phyloP scores from a whole-genome alignment of 23 red algal genomes.

The Cyanidium caldarium region DNA sequence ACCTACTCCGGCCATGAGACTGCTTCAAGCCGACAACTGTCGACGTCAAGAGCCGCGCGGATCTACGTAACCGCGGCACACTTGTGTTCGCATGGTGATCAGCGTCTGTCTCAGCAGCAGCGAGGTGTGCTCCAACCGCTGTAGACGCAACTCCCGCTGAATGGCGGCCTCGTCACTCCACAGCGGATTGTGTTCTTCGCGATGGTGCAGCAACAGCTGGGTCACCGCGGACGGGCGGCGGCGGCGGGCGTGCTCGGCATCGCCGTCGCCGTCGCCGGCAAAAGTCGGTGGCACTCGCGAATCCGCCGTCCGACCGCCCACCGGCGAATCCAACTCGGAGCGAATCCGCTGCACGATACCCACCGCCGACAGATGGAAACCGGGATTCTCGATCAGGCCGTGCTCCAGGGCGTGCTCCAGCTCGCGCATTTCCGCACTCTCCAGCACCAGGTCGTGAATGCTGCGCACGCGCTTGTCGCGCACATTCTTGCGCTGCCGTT shows the following conservation, averaged over 20 bases:
- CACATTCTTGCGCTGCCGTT: conserved; percentile 7
- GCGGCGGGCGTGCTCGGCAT: too few species aligned
- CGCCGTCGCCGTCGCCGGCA: too few species aligned
- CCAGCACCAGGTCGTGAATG: conserved; percentile 15
- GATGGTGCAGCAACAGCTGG: too few species aligned
- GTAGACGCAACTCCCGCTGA: not conserved
- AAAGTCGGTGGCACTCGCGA: too few species aligned
- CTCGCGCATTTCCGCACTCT: conserved; percentile 17
- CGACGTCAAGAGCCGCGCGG: not conserved
- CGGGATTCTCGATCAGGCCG: not conserved
- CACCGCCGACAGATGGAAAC: not conserved
- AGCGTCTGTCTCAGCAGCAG: not conserved
- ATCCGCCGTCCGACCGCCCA: too few species aligned
- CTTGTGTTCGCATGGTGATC: not conserved
- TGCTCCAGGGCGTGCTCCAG: not conserved
- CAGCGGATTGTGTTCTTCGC: too few species aligned
- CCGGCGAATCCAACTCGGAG: too few species aligned
- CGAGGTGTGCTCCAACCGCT: not conserved
- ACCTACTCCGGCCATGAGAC: too few species aligned
- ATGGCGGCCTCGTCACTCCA: not conserved
- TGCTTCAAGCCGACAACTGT: too few species aligned
- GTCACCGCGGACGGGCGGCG: too few species aligned
- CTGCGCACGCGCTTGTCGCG: conserved; percentile 13
- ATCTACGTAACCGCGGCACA: not conserved
- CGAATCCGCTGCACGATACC: not conserved